phyloP scores from a whole-genome alignment of 192 early-diverging fungal genomes.

The Coemansia sp. region DNA sequence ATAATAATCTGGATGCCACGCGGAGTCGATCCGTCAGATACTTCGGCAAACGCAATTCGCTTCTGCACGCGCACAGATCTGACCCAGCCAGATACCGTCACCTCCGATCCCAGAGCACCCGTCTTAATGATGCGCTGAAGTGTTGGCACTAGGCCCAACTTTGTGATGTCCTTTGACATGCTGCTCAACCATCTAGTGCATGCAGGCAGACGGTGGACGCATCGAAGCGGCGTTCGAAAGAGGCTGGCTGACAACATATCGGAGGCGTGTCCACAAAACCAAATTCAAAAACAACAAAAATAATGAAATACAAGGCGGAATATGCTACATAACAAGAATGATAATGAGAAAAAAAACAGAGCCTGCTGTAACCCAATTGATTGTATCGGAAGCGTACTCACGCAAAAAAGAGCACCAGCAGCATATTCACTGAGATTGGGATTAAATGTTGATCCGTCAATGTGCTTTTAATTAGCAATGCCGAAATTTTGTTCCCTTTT shows the following conservation, averaged over 20 bases:
- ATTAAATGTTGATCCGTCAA: too few species aligned
- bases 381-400: not conserved
- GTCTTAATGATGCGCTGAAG: slow-evolving; percentile 23
- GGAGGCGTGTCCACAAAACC: not conserved
- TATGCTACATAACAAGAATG: not conserved
- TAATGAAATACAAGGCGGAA: not conserved
- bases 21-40: slow-evolving; percentile 75
- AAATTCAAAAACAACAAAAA: not conserved
- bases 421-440: too few species aligned
- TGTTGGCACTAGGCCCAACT: slow-evolving; percentile 26
- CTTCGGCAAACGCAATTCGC: slow-evolving; percentile 70
- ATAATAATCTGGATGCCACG: slow-evolving; percentile 71
- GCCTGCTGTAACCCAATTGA: not conserved
- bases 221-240: not conserved
- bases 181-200: not conserved
- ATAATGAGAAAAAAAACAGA: not conserved
- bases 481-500: too few species aligned
- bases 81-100: slow-evolving; percentile 70
- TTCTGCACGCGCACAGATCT: slow-evolving; percentile 80
- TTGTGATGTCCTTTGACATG: not conserved
- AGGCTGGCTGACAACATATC: not conserved
- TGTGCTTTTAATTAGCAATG: too few species aligned
- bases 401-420: not conserved
- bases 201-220: not conserved
- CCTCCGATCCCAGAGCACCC: slow-evolving; percentile 15